Evolutionary conservation across 2,329 filamentous ascomycete species (phyloP), one percentile per base, ranked within the genome.

Genomic region (Xylariomycetidae sp.): DNA sequence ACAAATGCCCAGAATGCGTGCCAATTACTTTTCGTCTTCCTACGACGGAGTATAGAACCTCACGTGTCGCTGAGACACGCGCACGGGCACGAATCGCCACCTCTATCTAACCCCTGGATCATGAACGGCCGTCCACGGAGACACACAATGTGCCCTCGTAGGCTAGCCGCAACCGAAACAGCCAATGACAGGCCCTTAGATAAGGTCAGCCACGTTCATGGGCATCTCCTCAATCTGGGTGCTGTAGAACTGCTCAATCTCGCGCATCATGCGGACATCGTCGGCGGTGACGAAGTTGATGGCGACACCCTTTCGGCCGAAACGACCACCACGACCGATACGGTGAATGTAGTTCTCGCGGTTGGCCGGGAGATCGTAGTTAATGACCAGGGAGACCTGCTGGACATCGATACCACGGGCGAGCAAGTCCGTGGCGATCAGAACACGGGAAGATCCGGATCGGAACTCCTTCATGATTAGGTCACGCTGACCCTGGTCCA

Each of bases 381-480:
- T 98, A 79, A 98, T 98, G 72, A 98, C 92, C 63, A 98, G 76
- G 40, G 90, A 95, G 44, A 98, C 92, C 74, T 98, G 92, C 76
- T 98, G 92, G 58, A 98, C 92, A 68, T 98, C 92, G 69, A 98
- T 98, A 82, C 92, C 92, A 84, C 92, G 90, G 63, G 92, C 92
- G 64, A 95, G 76, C 47, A 98, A 79, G 63, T 98, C 92, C 48
- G 92, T 98, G 67, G 92, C 88, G 60, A 98, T 98, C 59, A 98
- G 76, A 52, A 98, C 92, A 83, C 92, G 89, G 48, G 89, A 95
- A 63, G 89, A 95, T 51, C 92, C 92, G 52, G 89, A 95, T 59
- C 92, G 88, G 85, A 98, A 98, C 75, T 98, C 92, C 81, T 98
- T 95, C 92, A 98, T 98, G 68, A 98, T 98, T 61, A 94, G 76